Percentiles rank a stretch among this genome's conserved stretches.
Evolutionary conservation across 208 protist genomes (phyloP).

Genomic region (Herpetomonas tarakana): DNA sequence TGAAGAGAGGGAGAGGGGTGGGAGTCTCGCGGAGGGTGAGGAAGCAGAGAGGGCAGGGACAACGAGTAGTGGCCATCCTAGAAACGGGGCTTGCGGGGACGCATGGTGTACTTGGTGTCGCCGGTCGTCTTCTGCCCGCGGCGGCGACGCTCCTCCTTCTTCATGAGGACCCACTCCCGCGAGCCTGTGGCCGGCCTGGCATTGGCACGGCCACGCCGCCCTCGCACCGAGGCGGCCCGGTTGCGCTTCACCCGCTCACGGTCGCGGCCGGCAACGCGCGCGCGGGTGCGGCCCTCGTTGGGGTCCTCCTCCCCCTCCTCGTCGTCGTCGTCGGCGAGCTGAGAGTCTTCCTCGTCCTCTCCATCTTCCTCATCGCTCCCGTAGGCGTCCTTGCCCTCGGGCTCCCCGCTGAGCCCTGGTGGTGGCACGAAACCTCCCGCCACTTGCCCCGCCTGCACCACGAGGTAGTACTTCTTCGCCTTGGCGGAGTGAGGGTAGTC

Average conservation of each 20-base stretch:
- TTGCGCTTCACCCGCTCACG: slow-evolving; percentile 37
- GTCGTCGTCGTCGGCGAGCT: slow-evolving; percentile 25
- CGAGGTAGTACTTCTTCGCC: slow-evolving; percentile 97
- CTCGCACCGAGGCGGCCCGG: slow-evolving; percentile 18
- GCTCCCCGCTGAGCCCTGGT: slow-evolving; percentile 34
- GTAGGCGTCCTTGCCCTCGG: slow-evolving; percentile 31
- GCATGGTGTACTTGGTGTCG: slow-evolving; percentile 97
- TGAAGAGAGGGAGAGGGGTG: too few relatives aligned
- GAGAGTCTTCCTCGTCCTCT: slow-evolving; percentile 16
- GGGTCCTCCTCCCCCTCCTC: slow-evolving; percentile 30
- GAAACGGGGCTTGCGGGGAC: slow-evolving; percentile 87
- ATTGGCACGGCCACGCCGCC: slow-evolving; percentile 50
- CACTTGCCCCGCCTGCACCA: slow-evolving; percentile 88
- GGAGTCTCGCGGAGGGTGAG: too few relatives aligned
- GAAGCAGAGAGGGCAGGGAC: too few relatives aligned
- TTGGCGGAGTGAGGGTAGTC: slow-evolving; percentile 97
- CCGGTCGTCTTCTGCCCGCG: slow-evolving; percentile 88
- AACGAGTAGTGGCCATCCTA: too few relatives aligned
- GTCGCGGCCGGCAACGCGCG: slow-evolving; percentile 41
- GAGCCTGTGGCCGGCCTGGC: slow-evolving; percentile 72
- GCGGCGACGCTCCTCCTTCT: slow-evolving; percentile 89
- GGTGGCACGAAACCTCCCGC: slow-evolving; percentile 61
- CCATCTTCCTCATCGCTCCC: slow-evolving; percentile 29
- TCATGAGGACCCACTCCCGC: slow-evolving; percentile 97
- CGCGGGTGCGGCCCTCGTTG: slow-evolving; percentile 23